phyloP scores from a whole-genome alignment of 2,329 filamentous ascomycete species.

The Aspergillaceae sp. region DNA sequence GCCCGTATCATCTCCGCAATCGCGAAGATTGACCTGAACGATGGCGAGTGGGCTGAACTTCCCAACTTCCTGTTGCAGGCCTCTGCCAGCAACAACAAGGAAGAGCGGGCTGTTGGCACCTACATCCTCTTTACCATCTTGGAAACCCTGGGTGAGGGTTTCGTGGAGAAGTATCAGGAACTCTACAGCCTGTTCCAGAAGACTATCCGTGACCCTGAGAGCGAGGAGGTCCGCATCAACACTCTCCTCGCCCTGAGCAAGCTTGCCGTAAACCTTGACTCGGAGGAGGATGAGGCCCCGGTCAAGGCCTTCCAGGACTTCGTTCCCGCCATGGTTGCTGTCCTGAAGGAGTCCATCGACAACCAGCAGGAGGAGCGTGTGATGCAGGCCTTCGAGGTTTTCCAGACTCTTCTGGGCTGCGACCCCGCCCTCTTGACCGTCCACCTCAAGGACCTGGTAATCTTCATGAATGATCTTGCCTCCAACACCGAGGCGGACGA shows the following conservation, averaged over 20 bases:
- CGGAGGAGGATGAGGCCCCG: conserved; percentile 70
- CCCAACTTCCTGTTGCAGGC: conserved; percentile 71
- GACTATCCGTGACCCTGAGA: conserved; percentile 84
- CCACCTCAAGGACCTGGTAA: conserved; percentile 81
- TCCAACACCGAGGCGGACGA: conserved; percentile 69
- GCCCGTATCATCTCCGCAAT: conserved; percentile 82
- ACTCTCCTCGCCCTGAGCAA: conserved; percentile 84
- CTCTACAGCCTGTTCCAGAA: conserved; percentile 76
- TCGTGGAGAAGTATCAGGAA: conserved; percentile 69
- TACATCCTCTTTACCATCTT: conserved; percentile 90
- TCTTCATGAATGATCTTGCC: conserved; percentile 87
- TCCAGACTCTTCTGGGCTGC: conserved; percentile 88
- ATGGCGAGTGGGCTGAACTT: conserved; percentile 77
- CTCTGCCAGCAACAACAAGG: conserved; percentile 62
- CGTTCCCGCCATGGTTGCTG: conserved; percentile 78
- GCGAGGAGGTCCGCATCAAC: conserved; percentile 87
- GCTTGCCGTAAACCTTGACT: conserved; percentile 76
- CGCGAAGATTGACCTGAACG: conserved; percentile 74
- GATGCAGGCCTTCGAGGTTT: conserved; percentile 88
- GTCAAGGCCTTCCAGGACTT: conserved; percentile 69
- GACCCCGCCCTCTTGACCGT: conserved; percentile 73
- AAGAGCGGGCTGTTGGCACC: conserved; percentile 80
- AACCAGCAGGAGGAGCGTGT: conserved; percentile 76
- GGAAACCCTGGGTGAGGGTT: conserved; percentile 76
- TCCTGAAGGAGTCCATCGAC: conserved; percentile 76